phyloP scores from a whole-genome alignment of 2,329 filamentous ascomycete genomes.

The Scopulariopsis brevicaulis region DNA sequence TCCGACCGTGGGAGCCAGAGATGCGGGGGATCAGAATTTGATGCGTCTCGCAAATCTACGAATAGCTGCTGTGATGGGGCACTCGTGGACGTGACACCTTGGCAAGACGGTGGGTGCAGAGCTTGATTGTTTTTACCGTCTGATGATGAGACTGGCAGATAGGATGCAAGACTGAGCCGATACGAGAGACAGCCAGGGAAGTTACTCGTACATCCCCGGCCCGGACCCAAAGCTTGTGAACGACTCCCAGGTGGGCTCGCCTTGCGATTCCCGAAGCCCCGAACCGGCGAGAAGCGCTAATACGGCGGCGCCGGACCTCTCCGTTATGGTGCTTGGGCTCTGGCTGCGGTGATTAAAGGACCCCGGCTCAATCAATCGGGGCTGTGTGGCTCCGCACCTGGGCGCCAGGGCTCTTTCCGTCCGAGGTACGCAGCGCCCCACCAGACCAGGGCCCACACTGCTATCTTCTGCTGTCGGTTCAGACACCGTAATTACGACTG shows the following conservation, averaged over 20 bases:
- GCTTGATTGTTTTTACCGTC: too few species aligned
- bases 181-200: too few species aligned
- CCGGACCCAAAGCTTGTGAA: too few species aligned
- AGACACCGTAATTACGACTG: neutral
- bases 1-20: neutral
- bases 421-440: neutral
- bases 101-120: too few species aligned
- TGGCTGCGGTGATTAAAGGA: neutral
- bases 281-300: too few species aligned
- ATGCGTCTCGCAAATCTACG: neutral
- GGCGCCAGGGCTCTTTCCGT: neutral
- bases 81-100: too few species aligned
- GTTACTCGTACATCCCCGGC: too few species aligned
- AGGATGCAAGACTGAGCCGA: too few species aligned
- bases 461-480: neutral
- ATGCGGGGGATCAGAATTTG: neutral
- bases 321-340: neutral
- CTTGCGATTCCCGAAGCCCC: too few species aligned
- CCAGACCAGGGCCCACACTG: neutral
- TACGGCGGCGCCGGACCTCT: neutral
- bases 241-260: too few species aligned
- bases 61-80: too few species aligned
- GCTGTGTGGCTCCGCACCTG: constrained; percentile 1
- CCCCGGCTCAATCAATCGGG: neutral
- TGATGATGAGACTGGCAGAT: too few species aligned